Percentiles rank a stretch among this genome's conserved stretches.
phyloP scores from a whole-genome alignment of 352 stramenopile species.

The Phytopythium chamaehyphon region DNA sequence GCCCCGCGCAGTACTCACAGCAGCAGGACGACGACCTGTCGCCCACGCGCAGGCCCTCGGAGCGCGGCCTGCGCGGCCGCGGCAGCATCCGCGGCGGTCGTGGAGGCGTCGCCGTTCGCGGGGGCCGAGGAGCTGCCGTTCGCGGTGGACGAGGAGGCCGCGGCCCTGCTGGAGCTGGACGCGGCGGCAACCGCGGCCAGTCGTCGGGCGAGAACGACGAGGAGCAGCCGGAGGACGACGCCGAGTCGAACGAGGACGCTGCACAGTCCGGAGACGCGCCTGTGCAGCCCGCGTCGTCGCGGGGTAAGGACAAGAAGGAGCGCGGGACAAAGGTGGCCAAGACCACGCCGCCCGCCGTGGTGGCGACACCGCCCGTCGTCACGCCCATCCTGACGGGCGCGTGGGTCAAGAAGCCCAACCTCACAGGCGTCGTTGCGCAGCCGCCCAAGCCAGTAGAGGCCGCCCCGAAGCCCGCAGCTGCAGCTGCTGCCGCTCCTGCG shows the following conservation, averaged over 20 bases:
- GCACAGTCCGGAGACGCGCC: constrained; percentile 15
- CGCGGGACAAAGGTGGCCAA: constrained; percentile 29
- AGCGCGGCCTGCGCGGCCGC: constrained; percentile 33
- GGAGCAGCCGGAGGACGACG: constrained; percentile 42
- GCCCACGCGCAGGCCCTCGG: constrained; percentile 16
- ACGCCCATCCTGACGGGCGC: constrained; percentile 57
- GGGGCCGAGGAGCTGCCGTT: constrained; percentile 47
- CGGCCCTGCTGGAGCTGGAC: constrained; percentile 15
- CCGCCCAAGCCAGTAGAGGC: constrained; percentile 19
- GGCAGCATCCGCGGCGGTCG: constrained; percentile 35
- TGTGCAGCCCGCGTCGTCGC: constrained; percentile 20
- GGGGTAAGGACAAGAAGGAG: constrained; percentile 51
- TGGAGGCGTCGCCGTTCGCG: constrained; percentile 38
- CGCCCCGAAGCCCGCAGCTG: neutral
- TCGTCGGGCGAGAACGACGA: constrained; percentile 36
- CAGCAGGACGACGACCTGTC: constrained; percentile 27
- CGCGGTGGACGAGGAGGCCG: constrained; percentile 37
- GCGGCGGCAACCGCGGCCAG: constrained; percentile 23
- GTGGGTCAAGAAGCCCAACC: constrained; percentile 73
- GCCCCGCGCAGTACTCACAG: constrained; percentile 37
- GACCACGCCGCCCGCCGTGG: constrained; percentile 25
- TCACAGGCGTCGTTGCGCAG: constrained; percentile 28
- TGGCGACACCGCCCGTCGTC: constrained; percentile 39
- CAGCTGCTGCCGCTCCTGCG: neutral
- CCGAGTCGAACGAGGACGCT: constrained; percentile 22